A percentile compares a stretch with the other conserved stretches of the same genome.
These are phyloP conservation scores for Pythium brassicae DNA, from an alignment of 352 stramenopile genomes.

Conservation along the genomic window DNA sequence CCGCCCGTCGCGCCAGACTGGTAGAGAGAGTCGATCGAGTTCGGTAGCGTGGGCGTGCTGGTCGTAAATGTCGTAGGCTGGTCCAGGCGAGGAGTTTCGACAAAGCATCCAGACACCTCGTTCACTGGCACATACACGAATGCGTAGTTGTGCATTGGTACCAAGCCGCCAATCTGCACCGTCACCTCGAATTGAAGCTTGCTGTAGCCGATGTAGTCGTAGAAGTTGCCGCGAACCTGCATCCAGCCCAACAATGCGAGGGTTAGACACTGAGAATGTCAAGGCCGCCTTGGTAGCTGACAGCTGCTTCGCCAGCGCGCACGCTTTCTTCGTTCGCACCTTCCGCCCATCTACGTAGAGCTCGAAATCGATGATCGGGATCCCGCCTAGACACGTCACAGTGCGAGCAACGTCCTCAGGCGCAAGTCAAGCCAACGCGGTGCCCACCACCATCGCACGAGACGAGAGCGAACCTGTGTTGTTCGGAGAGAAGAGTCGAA, in stretches of 20 bases:
- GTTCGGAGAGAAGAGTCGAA: slow-evolving; percentile 41
- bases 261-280: neutral
- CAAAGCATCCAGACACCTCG: slow-evolving; percentile 37
- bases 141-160: slow-evolving; percentile 26
- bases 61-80: slow-evolving; percentile 23
- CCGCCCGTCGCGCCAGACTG: slow-evolving; percentile 42
- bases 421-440: neutral
- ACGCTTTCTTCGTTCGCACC: slow-evolving; percentile 10
- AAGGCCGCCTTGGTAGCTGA: neutral
- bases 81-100: neutral
- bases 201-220: slow-evolving; percentile 15
- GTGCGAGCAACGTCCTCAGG: neutral
- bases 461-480: slow-evolving; percentile 36
- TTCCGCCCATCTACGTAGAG: slow-evolving; percentile 29
- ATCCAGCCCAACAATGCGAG: neutral
- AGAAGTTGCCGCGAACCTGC: slow-evolving; percentile 27
- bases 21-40: slow-evolving; percentile 21
- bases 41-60: slow-evolving; percentile 13
- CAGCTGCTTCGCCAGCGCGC: neutral
- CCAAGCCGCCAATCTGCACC: slow-evolving; percentile 41
- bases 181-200: slow-evolving; percentile 29
- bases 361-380: slow-evolving; percentile 26
- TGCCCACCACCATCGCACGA: neutral
- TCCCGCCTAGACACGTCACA: slow-evolving; percentile 23
- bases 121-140: slow-evolving; percentile 48